Conservation (phyloP, 345 rosid genomes). For the Rhizophora apiculata region DNA sequence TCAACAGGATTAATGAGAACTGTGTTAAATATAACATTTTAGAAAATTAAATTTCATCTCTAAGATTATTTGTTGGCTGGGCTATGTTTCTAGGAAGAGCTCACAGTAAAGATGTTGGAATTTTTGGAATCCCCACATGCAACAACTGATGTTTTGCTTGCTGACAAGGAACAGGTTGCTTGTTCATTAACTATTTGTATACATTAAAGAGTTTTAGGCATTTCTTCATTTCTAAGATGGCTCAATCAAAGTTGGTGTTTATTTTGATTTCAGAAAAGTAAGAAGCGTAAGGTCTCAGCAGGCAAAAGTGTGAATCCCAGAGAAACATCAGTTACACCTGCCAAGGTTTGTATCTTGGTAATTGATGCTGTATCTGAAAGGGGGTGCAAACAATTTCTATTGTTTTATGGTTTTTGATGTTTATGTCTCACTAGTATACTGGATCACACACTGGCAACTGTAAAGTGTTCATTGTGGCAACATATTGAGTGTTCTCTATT, state of each 20-base stretch:
- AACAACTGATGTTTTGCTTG: slow-evolving; percentile 71
- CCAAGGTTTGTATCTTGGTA: slow-evolving; percentile 53
- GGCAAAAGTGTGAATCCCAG: slow-evolving; percentile 43
- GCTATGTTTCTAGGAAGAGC: slow-evolving; percentile 59
- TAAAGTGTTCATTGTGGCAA: too few relatives aligned
- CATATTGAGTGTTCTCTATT: too few relatives aligned
- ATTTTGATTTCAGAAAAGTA: slow-evolving; percentile 49
- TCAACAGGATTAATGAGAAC: background rate
- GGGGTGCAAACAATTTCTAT: too few relatives aligned
- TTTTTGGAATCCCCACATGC: slow-evolving; percentile 88
- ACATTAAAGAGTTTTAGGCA: background rate
- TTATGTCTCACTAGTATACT: too few relatives aligned
- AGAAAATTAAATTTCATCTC: slow-evolving; percentile 10
- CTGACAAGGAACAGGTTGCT: slow-evolving; percentile 76
- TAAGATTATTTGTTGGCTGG: slow-evolving; percentile 9
- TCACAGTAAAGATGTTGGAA: slow-evolving; percentile 75
- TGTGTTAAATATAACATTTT: slow-evolving; percentile 5
- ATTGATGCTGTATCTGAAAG: too few relatives aligned
- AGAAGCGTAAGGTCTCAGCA: slow-evolving; percentile 54
- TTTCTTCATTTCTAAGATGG: slow-evolving; percentile 4
- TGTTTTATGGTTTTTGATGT: too few relatives aligned
- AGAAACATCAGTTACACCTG: slow-evolving; percentile 52
- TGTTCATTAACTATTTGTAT: slow-evolving; percentile 9
- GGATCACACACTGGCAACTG: too few relatives aligned
- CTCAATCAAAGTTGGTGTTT: slow-evolving; percentile 17